Evolutionary conservation across 2,329 filamentous ascomycete genomes (phyloP), one percentile per base, ranked within the genome.

Genomic region (Pseudogymnoascus sp.): DNA sequence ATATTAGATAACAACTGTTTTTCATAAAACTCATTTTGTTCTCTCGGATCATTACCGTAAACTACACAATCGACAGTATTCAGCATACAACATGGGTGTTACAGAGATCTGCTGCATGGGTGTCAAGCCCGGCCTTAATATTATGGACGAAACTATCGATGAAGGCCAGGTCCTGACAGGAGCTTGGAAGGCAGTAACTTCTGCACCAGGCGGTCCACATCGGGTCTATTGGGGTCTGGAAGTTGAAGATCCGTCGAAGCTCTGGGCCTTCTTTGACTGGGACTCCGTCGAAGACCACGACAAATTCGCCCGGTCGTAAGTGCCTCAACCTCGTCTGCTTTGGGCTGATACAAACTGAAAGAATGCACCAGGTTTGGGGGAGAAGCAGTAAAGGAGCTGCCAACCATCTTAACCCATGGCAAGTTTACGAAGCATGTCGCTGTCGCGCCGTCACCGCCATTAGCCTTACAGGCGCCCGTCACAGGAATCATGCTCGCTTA

Each of bases 261-360:
- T 65, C 8, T 69, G 67, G 66, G 59, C 59, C 1, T 66, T 69
- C 26, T 68, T 69, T 12, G 67, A 67, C 35, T 69, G 67, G 61
- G 64, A 66, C 21, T 67, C 66, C 0, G 38, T 68, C 3, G 67
- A 66, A 28, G 62, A 67, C 28, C 67, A 69, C 37, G 23, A 64
- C 23, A 60, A 57, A 2, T 68, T 67, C 13, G 63, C 64, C 3
- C 60, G 65, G 41, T 55, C 60, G 67, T 67, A 57, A 26, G 65
- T 62, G 26, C 23, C 21, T 15, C 28, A 45, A 9, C 1, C 5
- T 2, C 23, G 18, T 9, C 5, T 7, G 18, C n/a, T 19, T 5
- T 45, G 5, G 7, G 19, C 5, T 38, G 37, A n/a, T 30, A 59
- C 33, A 57, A n/a, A 35, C 35, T 52, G 30, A 56, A 18, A 5